Conservation (phyloP, 1,139 yeast species). For the Yamadazyma atmosphaerica region DNA sequence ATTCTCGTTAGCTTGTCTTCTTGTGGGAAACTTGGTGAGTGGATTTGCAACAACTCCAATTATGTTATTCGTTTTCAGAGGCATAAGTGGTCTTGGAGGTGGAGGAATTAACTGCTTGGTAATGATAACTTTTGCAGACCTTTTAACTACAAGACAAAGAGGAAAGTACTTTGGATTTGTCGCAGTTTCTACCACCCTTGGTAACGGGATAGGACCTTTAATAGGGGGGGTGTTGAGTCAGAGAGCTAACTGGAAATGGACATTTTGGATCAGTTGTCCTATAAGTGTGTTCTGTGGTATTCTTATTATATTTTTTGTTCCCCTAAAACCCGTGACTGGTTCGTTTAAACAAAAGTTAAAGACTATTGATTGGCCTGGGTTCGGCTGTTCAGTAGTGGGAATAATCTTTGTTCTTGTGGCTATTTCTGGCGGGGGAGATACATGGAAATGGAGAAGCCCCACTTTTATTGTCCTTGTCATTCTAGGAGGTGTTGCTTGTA, state of each 20-base stretch:
- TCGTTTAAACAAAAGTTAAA: constrained; percentile 29
- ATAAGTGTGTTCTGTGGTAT: constrained; percentile 29
- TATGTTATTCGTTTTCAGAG: constrained; percentile 42
- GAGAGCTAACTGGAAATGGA: constrained; percentile 48
- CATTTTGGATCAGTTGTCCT: constrained; percentile 48
- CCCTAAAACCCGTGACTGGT: constrained; percentile 24
- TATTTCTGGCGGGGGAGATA: constrained; percentile 54
- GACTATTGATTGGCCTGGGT: constrained; percentile 51
- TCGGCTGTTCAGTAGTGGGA: constrained; percentile 42
- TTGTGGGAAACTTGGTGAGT: constrained; percentile 41
- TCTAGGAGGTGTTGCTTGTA: constrained; percentile 42
- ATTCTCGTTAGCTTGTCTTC: constrained; percentile 30
- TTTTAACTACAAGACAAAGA: constrained; percentile 41
- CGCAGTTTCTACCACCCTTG: constrained; percentile 53
- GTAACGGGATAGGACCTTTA: constrained; percentile 56
- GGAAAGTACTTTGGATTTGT: constrained; percentile 47
- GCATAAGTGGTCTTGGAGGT: constrained; percentile 45
- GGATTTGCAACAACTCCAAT: constrained; percentile 39
- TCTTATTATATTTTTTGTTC: constrained; percentile 28
- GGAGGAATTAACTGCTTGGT: constrained; percentile 46
- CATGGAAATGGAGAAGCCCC: constrained; percentile 51
- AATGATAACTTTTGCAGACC: constrained; percentile 46
- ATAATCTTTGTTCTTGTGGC: constrained; percentile 48
- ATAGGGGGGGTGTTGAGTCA: constrained; percentile 50
- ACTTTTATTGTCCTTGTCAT: constrained; percentile 44